Conservation (phyloP, 192 early-diverging fungal species). For the Coemansia sp. region DNA sequence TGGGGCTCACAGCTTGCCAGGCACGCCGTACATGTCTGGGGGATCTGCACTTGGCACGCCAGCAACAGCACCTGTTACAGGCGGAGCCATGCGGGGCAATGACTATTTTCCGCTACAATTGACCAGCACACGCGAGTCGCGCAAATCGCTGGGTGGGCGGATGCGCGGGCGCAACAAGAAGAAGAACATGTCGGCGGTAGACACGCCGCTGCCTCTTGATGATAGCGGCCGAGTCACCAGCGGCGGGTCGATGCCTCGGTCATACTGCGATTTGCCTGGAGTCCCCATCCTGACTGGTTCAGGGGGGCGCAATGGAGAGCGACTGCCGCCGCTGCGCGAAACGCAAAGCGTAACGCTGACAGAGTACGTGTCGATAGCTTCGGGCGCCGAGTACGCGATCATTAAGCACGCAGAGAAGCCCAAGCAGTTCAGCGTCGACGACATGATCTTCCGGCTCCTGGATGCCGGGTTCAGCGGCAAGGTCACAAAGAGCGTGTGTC, state of each 20-base stretch:
- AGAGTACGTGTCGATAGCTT: constrained; percentile 51
- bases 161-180: constrained; percentile 35
- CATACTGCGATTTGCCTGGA: constrained; percentile 52
- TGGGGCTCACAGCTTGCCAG: constrained; percentile 15
- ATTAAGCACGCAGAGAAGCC: constrained; percentile 55
- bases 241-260: constrained; percentile 28
- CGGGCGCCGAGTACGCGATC: constrained; percentile 51
- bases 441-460: constrained; percentile 82
- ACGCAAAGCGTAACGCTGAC: constrained; percentile 40
- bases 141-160: constrained; percentile 44
- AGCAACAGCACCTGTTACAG: neutral
- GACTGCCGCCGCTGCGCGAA: constrained; percentile 28
- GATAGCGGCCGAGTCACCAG: neutral
- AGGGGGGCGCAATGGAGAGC: constrained; percentile 22
- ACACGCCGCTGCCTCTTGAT: neutral
- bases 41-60: constrained; percentile 5
- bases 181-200: neutral
- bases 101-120: constrained; percentile 51
- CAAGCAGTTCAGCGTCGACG: constrained; percentile 76
- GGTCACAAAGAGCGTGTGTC: constrained; percentile 74
- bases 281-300: constrained; percentile 48
- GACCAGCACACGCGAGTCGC: constrained; percentile 49
- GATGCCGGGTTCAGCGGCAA: constrained; percentile 74
- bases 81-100: neutral
- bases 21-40: constrained; percentile 42